Evolutionary conservation across 257 asterid genomes (phyloP), one percentile per base, ranked within the genome.

Genomic region (Eucommia ulmoides): DNA sequence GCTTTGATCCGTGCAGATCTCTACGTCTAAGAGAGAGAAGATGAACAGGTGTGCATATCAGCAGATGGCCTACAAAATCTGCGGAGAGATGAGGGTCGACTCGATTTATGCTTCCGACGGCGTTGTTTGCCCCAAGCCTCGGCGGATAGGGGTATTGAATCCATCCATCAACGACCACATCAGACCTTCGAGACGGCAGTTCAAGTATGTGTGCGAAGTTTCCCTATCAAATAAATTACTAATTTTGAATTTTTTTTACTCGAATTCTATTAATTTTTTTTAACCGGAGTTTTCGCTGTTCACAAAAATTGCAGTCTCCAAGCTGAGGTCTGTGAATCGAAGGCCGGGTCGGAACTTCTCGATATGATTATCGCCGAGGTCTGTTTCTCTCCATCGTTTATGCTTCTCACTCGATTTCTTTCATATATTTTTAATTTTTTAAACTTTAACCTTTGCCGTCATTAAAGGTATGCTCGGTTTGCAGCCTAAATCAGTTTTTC

Each of bases 111-210:
- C 20, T 1, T 42, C 48, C 8, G 21, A 16, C 21, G 20, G 48
- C 48, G 48, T 42, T 21, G 48, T 42, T 42, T 42, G 48, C 21
- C 48, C 48, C 2, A 42, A 42, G 44, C 44, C 44, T 35, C 44
- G 44, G 11, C 44, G 44, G n/a, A 15, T 35, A 10, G 44, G 44
- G n/a, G 44, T 4, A 15, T 35, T 35, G 10, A 35, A 35, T 35
- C 48, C 48, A 19, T 42, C 22, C 48, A 1, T 42, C 15, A 42
- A 42, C 19, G 48, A 42, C 20, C 48, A 42, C 11, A 4, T 35
- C 44, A 11, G 9, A 35, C 44, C 44, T 10, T 11, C 44, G 11
- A 6, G 44, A 18, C 16, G 9, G 0, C 44, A 35, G n/a, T 10
- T 11, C 9, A 35, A 35, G 44, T 35, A 35, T 26, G 38, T 2